These are phyloP conservation scores for Schizochytrium sp. DNA, from an alignment of 108 stramenopile species.

Conservation along the genomic window DNA sequence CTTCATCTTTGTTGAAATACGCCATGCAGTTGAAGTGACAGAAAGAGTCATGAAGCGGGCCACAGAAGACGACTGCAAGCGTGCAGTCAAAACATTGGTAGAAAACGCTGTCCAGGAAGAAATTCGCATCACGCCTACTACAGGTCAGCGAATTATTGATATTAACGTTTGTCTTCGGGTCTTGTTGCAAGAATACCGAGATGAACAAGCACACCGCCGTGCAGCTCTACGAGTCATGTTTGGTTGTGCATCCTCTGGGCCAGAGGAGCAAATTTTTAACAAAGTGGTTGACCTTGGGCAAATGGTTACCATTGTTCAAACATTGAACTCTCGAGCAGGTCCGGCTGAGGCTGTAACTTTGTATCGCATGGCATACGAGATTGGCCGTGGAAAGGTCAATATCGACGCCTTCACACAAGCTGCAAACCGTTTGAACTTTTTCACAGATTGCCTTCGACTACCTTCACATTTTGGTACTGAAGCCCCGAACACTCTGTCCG, in stretches of 20 bases:
- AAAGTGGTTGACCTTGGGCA: constrained; percentile 53
- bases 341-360: constrained; percentile 45
- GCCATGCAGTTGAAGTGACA: constrained; percentile 1
- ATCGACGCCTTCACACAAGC: constrained; percentile 48
- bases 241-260: constrained; percentile 61
- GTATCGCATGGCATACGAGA: constrained; percentile 28
- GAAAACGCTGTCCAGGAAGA: constrained; percentile 59
- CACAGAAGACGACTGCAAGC: constrained; percentile 57
- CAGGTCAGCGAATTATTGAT: constrained; percentile 58
- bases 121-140: constrained; percentile 57
- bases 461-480: constrained; percentile 44
- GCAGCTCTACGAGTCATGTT: constrained; percentile 77
- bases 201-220: constrained; percentile 67
- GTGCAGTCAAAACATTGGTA: constrained; percentile 58
- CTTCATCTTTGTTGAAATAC: constrained; percentile 19
- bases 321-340: constrained; percentile 33
- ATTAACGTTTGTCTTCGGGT: constrained; percentile 60
- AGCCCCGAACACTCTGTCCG: not conserved
- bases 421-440: constrained; percentile 41
- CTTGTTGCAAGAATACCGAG: constrained; percentile 60
- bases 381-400: constrained; percentile 41
- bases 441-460: constrained; percentile 27
- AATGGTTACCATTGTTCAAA: not conserved
- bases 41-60: constrained; percentile 35
- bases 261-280: constrained; percentile 29